A percentile compares a stretch with the other conserved stretches of the same genome.
Conservation (phyloP, 768 basidiomycete genomes). For the Rhizopogon rudus region DNA sequence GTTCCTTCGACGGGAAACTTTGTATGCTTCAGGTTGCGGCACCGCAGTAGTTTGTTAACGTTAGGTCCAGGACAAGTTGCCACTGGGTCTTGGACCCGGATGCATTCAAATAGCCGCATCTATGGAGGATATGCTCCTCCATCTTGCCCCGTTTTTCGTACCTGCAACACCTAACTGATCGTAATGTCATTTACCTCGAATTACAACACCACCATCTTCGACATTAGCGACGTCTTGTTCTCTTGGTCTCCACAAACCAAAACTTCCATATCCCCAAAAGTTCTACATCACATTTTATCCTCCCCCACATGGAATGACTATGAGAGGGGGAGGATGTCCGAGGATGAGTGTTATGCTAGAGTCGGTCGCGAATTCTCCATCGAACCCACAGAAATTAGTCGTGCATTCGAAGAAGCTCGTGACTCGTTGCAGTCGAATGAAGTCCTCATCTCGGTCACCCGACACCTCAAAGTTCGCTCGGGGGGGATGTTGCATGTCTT, state of each 20-base stretch:
- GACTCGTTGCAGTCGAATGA: slow-evolving; percentile 42
- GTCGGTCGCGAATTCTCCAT: slow-evolving; percentile 37
- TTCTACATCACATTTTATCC: slow-evolving; percentile 37
- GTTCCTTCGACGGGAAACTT: not conserved
- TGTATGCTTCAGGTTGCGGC: not conserved
- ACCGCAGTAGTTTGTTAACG: slow-evolving; percentile 3
- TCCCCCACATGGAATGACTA: slow-evolving; percentile 50
- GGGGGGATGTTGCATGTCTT: slow-evolving; percentile 35
- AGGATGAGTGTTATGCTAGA: slow-evolving; percentile 38
- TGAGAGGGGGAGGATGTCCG: slow-evolving; percentile 41
- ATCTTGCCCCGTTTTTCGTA: not conserved
- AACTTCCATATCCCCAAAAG: slow-evolving; percentile 36
- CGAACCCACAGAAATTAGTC: slow-evolving; percentile 33
- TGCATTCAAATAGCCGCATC: slow-evolving; percentile 1
- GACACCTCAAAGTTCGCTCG: slow-evolving; percentile 37
- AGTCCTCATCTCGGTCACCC: slow-evolving; percentile 41
- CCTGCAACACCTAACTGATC: not conserved
- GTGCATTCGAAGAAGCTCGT: slow-evolving; percentile 43
- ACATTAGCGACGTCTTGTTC: slow-evolving; percentile 54
- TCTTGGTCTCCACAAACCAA: slow-evolving; percentile 45
- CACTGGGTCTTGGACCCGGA: not conserved
- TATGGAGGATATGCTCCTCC: not conserved
- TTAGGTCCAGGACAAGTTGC: not conserved
- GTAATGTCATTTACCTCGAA: not conserved
- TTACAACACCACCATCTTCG: slow-evolving; percentile 40